Percentiles rank a stretch among this genome's conserved stretches.
Evolutionary conservation across 352 stramenopile species (phyloP).

Genomic region (Aphanomyces invadans): DNA sequence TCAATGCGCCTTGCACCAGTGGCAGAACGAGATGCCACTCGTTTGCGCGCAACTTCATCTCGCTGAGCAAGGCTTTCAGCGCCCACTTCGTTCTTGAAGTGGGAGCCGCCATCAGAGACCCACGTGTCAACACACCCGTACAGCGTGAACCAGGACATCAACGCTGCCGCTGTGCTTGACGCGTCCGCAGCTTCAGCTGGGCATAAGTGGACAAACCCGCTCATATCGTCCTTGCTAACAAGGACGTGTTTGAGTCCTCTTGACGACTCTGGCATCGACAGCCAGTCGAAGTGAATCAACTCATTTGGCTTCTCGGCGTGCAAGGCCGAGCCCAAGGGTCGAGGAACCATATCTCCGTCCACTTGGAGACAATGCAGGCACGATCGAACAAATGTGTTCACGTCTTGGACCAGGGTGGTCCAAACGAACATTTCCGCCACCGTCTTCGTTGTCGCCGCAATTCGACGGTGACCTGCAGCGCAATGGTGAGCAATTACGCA

Average conservation of each 20-base stretch:
- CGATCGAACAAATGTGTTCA: conserved; percentile 5
- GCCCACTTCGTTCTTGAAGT: conserved; percentile 27
- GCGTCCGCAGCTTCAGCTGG: neutral
- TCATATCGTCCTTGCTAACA: conserved; percentile 32
- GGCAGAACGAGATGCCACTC: conserved; percentile 16
- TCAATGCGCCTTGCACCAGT: conserved; percentile 12
- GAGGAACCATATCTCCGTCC: conserved; percentile 13
- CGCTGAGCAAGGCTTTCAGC: conserved; percentile 25
- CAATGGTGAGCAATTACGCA: conserved; percentile 30
- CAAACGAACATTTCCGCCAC: conserved; percentile 25
- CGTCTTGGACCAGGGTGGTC: neutral
- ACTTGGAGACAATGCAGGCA: conserved; percentile 22
- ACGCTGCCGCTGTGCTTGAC: neutral
- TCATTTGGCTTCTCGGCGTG: conserved; percentile 34
- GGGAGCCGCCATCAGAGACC: conserved; percentile 10
- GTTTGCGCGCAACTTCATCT: conserved; percentile 16
- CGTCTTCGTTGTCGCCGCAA: conserved; percentile 19
- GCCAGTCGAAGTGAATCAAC: conserved; percentile 33
- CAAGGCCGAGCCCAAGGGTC: conserved; percentile 27
- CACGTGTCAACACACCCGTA: conserved; percentile 3
- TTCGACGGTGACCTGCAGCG: conserved; percentile 26
- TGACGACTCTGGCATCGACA: conserved; percentile 24
- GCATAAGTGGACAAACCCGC: conserved; percentile 26
- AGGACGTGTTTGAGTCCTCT: conserved; percentile 28
- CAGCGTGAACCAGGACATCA: neutral